Percentiles rank a stretch among this genome's conserved stretches.
Conservation (phyloP, 768 basidiomycete species). For the Psilocybe subaeruginosa region DNA sequence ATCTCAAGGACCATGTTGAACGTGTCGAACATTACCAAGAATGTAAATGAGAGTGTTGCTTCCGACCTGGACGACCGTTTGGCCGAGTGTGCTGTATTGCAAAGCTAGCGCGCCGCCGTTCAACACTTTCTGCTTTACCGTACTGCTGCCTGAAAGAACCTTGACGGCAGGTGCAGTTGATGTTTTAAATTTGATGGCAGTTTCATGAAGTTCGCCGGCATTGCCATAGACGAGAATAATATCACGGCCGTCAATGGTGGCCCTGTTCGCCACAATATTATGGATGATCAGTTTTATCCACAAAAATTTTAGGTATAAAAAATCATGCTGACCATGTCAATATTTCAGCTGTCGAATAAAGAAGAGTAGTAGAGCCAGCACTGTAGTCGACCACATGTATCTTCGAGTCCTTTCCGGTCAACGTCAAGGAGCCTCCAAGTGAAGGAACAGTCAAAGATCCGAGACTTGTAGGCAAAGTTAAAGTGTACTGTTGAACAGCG, state of each 20-base stretch:
- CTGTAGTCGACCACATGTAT: slow-evolving; percentile 52
- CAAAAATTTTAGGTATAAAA: neutral
- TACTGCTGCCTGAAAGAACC: slow-evolving; percentile 37
- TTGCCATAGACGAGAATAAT: slow-evolving; percentile 52
- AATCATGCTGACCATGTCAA: slow-evolving; percentile 42
- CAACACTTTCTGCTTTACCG: slow-evolving; percentile 38
- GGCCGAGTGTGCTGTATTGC: slow-evolving; percentile 49
- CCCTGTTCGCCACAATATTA: slow-evolving; percentile 33
- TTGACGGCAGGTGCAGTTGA: slow-evolving; percentile 28
- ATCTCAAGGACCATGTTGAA: neutral
- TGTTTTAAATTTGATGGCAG: slow-evolving; percentile 41
- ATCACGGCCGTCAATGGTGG: slow-evolving; percentile 49
- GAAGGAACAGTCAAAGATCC: slow-evolving; percentile 45
- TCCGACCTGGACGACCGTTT: slow-evolving; percentile 49
- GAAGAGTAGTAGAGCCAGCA: slow-evolving; percentile 43
- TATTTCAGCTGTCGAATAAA: slow-evolving; percentile 54
- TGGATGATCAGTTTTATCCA: neutral
- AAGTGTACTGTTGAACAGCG: slow-evolving; percentile 40
- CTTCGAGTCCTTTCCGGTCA: slow-evolving; percentile 58
- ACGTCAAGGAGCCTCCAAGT: slow-evolving; percentile 42
- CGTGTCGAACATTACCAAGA: slow-evolving; percentile 33
- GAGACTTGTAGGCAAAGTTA: slow-evolving; percentile 47
- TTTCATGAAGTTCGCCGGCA: slow-evolving; percentile 50
- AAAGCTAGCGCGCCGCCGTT: slow-evolving; percentile 38
- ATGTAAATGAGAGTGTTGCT: slow-evolving; percentile 42